phyloP scores from a whole-genome alignment of 2,329 filamentous ascomycete species.

The Fusarium sp. region DNA sequence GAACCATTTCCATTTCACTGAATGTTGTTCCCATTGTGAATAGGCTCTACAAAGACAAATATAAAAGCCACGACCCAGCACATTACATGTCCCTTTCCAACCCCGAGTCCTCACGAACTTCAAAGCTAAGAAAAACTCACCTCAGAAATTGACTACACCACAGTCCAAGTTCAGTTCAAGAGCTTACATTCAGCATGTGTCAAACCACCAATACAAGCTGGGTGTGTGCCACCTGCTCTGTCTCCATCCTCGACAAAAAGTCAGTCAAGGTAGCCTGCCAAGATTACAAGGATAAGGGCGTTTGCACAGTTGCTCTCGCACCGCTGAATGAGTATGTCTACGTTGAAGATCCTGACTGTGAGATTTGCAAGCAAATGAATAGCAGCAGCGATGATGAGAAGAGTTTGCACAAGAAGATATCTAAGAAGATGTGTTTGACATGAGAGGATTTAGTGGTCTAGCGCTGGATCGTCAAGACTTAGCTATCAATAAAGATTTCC shows the following conservation, averaged over 20 bases:
- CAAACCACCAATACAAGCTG: background rate
- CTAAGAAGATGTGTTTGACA: background rate
- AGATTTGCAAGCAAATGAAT: background rate
- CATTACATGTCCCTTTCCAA: rapidly evolving
- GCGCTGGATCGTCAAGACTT: background rate
- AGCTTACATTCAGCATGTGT: too few relatives aligned
- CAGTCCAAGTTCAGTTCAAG: too few relatives aligned
- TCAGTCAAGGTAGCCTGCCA: background rate
- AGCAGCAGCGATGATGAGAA: background rate
- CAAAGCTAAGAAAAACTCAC: background rate
- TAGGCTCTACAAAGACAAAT: background rate
- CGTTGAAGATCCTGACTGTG: background rate
- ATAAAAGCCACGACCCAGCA: background rate
- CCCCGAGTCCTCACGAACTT: background rate
- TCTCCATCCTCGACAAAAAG: background rate
- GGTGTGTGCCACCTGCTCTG: background rate
- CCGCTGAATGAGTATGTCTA: background rate
- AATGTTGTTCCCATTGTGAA: background rate
- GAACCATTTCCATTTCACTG: too few relatives aligned
- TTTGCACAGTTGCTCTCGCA: background rate
- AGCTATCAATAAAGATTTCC: background rate
- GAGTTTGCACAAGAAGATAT: background rate
- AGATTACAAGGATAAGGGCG: background rate
- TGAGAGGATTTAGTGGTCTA: background rate
- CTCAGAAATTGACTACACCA: too few relatives aligned